phyloP scores from a whole-genome alignment of 257 asterid species.

The Cynanchum wilfordii region DNA sequence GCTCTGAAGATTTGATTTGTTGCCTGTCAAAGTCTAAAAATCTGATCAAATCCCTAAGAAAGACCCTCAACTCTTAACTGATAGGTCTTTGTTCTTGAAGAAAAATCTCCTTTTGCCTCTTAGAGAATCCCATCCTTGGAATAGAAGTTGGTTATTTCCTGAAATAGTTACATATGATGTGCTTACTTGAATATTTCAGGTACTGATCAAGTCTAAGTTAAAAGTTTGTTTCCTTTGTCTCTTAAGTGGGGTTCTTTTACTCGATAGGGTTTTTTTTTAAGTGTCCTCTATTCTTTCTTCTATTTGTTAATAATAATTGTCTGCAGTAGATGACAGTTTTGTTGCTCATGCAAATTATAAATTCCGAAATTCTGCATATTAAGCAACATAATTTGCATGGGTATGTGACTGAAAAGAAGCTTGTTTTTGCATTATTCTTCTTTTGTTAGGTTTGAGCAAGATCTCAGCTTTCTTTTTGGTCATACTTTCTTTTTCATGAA shows the following conservation, averaged over 20 bases:
- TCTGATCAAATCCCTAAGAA: not conserved
- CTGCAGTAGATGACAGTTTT: not conserved
- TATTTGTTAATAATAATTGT: not conserved
- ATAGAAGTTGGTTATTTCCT: not conserved
- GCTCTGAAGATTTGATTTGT: not conserved
- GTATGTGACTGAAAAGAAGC: not conserved
- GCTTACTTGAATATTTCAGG: not conserved
- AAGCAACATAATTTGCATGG: not conserved
- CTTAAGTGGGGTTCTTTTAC: not conserved
- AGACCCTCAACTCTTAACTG: not conserved
- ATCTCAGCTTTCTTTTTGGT: not conserved
- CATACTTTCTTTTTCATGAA: slow-evolving; percentile 3
- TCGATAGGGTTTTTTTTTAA: not conserved
- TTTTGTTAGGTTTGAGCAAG: slow-evolving; percentile 2
- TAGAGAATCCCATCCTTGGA: not conserved
- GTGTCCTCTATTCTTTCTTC: not conserved
- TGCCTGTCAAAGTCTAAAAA: not conserved
- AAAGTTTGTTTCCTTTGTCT: not conserved
- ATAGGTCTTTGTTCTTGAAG: not conserved
- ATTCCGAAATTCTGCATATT: not conserved
- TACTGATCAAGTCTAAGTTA: not conserved
- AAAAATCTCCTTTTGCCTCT: not conserved
- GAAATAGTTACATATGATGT: not conserved
- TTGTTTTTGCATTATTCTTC: not conserved
- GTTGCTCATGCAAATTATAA: slow-evolving; percentile 1